Conservation (phyloP, 1,284 basidiomycete genomes). For the Leccinum griseonigrum region DNA sequence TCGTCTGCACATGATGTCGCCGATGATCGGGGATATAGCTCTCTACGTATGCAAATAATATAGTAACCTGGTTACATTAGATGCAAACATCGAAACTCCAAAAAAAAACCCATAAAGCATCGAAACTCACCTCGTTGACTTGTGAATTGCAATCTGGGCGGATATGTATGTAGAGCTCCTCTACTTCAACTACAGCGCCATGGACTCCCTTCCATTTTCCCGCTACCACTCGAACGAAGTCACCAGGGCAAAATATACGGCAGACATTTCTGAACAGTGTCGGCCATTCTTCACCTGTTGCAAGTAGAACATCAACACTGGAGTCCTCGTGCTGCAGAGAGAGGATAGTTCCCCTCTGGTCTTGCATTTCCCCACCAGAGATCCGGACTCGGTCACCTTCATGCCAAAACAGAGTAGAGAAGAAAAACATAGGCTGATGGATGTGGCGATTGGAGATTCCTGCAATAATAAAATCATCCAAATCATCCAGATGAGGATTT, state of each 20-base stretch:
- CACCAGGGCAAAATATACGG: background rate
- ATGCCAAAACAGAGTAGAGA: background rate
- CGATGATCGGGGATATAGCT: no score
- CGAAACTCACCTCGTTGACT: background rate
- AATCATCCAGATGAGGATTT: background rate
- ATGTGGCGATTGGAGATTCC: background rate
- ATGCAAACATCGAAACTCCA: no score
- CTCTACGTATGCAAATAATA: no score
- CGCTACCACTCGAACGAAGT: background rate
- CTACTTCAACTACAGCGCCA: background rate
- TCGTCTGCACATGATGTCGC: no score
- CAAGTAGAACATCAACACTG: background rate
- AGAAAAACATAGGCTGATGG: background rate
- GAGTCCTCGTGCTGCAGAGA: background rate
- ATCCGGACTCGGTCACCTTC: background rate
- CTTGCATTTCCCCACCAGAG: background rate
- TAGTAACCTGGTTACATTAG: no score
- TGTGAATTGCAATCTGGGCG: background rate
- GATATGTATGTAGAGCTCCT: background rate
- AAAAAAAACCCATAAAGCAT: no score
- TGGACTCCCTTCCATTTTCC: background rate
- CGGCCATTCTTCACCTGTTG: background rate
- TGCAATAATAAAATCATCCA: background rate
- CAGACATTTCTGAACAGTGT: background rate
- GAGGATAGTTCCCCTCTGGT: background rate